Base-by-base conservation (phyloP, 352 stramenopile genomes). In the Phytophthora melonis region DNA sequence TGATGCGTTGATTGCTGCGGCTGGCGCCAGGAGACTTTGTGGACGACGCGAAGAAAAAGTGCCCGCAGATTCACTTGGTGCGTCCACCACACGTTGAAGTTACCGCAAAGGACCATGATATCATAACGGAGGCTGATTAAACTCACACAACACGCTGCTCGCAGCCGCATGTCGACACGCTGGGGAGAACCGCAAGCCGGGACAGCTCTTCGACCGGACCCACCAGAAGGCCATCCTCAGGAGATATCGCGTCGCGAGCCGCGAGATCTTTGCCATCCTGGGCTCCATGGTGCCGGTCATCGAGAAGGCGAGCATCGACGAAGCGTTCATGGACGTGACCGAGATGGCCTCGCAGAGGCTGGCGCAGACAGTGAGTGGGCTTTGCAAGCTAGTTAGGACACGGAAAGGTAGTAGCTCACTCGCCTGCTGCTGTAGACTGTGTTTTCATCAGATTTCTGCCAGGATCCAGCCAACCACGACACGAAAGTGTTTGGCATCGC, bases 291-390 rank as follows among this genome's bases (percentile, higher is more conserved):
- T 85, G 27, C 65, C 83, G 0, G 30, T 91, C 3, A 87, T 87
- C 21, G 88, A 96, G 70, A 91, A 91, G 66, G 89, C 86, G 11
- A 86, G 88, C 63, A 90, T 96, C 55, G 89, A 96, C 60, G 89
- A 96, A 72, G 89, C 87, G 7, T 96, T 92, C 61, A 78, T 96
- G 63, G 89, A 96, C 66, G 68, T 96, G 43, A 93, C 89, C 3
- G 75, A 91, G 14, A 86, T 89, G 58, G 88, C 86, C 27, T 62
- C 74, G 14, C 72, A 89, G 72, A 81, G 83, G 19, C 80, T 94
- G 16, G 79, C 78, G 11, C 56, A 79, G 9, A 81, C 78, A 77
- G 86, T 92, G 27, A 11, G 68, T 39, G n/a, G 2, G 63, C 13
- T 36, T 10, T 70, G 18, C n/a, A 25, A 25, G 1, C 23, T 21